Evolutionary conservation across 192 early-diverging fungal species (phyloP), one percentile per base, ranked within the genome.

Genomic region (Backusella tarrabulga): DNA sequence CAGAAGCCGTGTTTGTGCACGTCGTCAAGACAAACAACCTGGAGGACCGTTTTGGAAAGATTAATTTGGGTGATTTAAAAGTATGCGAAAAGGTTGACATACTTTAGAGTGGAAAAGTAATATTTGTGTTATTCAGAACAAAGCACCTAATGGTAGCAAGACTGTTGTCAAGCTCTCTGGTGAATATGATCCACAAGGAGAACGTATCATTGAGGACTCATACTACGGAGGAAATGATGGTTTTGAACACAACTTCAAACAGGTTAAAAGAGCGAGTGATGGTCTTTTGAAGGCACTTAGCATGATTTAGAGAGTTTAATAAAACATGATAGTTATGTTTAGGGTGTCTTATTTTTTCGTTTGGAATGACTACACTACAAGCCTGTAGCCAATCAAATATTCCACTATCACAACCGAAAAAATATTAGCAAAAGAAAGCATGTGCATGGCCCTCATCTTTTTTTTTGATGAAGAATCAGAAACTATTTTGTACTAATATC

Each of bases 1-100:
- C 96, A 50, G 95, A 96, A 81, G 97, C 97, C 7, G 97, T 97
- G 9, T 98, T 99, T 80, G 81, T 84, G 1, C 87, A 93, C 73
- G 85, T 84, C 26, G 88, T 97, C n/a, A 85, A 87, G 35, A 40
- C 92, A 70, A 79, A 83, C 56, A 81, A 86, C 7, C 83, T 95
- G 17, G 60, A 74, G 19, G 78, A 85, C 5, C 73, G 73, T 1
- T 95, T 98, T 79, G 60, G 29, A 6, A 73, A 75, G 19, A 92
- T 99, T 54, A 97, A 97, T 81, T 79, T 96, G 36, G 41, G 75
- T 4, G 88, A 95, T 77, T 73, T 94, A 46, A 79, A 87, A 76
- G 76, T 83, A 82, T 32, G 34, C 1, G 8, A 34, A 44, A 26
- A 35, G 6, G 72, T 32, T 1, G 6, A 9, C 38, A 40, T 40